These are phyloP conservation scores for Tolypocladium ovalisporum DNA, from an alignment of 2,329 filamentous ascomycete species.

Conservation along the genomic window DNA sequence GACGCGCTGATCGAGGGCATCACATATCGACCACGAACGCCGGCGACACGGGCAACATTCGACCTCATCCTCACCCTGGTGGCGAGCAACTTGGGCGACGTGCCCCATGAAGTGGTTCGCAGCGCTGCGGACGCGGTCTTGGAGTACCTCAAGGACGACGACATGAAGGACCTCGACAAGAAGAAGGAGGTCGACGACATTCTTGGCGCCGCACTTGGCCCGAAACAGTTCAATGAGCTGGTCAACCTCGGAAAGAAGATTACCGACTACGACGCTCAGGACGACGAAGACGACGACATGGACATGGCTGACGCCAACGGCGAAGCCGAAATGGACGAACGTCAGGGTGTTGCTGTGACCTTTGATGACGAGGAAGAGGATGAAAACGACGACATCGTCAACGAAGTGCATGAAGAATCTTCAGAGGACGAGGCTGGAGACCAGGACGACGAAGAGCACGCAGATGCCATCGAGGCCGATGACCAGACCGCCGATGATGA, in stretches of 20 bases:
- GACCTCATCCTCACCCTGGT: slow-evolving; percentile 90
- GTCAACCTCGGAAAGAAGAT: slow-evolving; percentile 98
- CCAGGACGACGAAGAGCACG: slow-evolving; percentile 51
- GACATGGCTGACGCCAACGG: slow-evolving; percentile 56
- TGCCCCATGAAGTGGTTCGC: slow-evolving; percentile 79
- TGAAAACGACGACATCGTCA: slow-evolving; percentile 62
- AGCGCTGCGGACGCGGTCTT: slow-evolving; percentile 89
- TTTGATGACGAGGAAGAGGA: slow-evolving; percentile 94
- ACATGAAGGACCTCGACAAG: slow-evolving; percentile 94
- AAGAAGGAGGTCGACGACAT: slow-evolving; percentile 97
- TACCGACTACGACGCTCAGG: slow-evolving; percentile 93
- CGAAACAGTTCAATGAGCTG: slow-evolving; percentile 93
- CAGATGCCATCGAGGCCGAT: slow-evolving; percentile 36
- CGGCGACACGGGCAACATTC: slow-evolving; percentile 84
- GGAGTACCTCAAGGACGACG: slow-evolving; percentile 88
- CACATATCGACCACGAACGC: slow-evolving; percentile 81
- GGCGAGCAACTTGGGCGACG: slow-evolving; percentile 79
- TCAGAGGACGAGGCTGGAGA: slow-evolving; percentile 69
- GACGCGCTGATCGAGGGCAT: slow-evolving; percentile 87
- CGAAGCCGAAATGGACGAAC: slow-evolving; percentile 75
- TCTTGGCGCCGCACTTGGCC: slow-evolving; percentile 66
- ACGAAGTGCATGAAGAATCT: slow-evolving; percentile 81
- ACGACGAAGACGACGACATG: slow-evolving; percentile 78
- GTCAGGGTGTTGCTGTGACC: slow-evolving; percentile 92
- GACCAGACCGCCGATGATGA: slow-evolving; percentile 55